These are phyloP conservation scores for Aspergillus carlsbadensis DNA, from an alignment of 495 filamentous ascomycete genomes.

Conservation along the genomic window DNA sequence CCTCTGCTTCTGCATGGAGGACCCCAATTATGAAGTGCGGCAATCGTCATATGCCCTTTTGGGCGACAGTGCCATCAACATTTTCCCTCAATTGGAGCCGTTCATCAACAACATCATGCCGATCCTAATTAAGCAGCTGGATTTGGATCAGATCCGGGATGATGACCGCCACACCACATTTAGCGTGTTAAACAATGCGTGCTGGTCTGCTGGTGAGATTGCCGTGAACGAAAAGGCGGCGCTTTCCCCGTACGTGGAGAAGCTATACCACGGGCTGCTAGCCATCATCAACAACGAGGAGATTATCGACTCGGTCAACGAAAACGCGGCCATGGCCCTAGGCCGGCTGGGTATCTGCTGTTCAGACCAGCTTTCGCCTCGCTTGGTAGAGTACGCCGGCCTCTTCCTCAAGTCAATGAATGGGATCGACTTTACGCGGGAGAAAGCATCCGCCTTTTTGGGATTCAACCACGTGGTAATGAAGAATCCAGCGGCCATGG, in stretches of 20 bases:
- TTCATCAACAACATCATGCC: slow-evolving; percentile 72
- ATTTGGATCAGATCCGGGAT: slow-evolving; percentile 71
- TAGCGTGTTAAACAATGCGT: slow-evolving; percentile 95
- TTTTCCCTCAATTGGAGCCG: slow-evolving; percentile 78
- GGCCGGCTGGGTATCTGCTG: slow-evolving; percentile 86
- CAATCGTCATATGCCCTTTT: slow-evolving; percentile 96
- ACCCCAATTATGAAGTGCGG: slow-evolving; percentile 85
- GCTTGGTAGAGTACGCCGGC: slow-evolving; percentile 75
- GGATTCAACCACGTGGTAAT: slow-evolving; percentile 85
- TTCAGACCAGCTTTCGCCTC: slow-evolving; percentile 72
- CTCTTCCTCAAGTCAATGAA: slow-evolving; percentile 79
- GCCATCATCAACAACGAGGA: slow-evolving; percentile 78
- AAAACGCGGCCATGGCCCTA: slow-evolving; percentile 92
- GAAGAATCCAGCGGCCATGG: slow-evolving; percentile 88
- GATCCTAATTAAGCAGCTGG: slow-evolving; percentile 79
- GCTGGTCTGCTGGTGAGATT: slow-evolving; percentile 96
- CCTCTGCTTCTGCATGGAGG: slow-evolving; percentile 88
- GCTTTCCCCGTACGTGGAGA: slow-evolving; percentile 74
- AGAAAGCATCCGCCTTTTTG: slow-evolving; percentile 90
- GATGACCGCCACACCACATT: slow-evolving; percentile 77
- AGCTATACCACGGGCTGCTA: slow-evolving; percentile 71
- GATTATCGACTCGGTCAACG: slow-evolving; percentile 86
- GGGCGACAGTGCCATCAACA: slow-evolving; percentile 94
- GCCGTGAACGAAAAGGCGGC: slow-evolving; percentile 79
- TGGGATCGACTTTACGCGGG: slow-evolving; percentile 83